phyloP scores from a whole-genome alignment of 768 basidiomycete species.

The Hygrocybe punicea region DNA sequence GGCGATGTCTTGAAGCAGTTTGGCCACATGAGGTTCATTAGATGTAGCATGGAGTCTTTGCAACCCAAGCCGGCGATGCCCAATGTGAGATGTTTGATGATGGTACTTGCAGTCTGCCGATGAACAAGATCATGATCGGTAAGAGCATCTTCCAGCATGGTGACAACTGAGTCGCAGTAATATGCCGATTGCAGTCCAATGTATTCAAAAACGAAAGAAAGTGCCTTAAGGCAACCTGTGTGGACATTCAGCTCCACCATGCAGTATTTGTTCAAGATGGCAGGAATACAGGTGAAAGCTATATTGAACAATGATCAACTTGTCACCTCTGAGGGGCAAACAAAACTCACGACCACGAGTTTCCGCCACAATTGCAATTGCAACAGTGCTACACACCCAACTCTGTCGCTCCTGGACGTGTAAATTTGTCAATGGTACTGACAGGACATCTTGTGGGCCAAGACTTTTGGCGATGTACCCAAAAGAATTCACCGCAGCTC shows the following conservation, averaged over 20 bases:
- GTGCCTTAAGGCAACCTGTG: constrained; percentile 96
- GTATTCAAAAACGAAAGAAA: constrained; percentile 99
- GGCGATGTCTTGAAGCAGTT: constrained; percentile 98
- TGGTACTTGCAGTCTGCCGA: constrained; percentile 95
- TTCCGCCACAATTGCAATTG: constrained; percentile 93
- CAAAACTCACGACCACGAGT: constrained; percentile 71
- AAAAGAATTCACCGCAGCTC: constrained; percentile 98
- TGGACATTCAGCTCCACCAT: constrained; percentile 98
- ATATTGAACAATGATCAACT: constrained; percentile 11
- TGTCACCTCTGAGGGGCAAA: not conserved
- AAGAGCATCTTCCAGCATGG: constrained; percentile 96
- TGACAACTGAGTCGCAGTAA: constrained; percentile 95
- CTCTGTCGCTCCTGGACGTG: constrained; percentile 98
- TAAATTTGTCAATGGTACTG: constrained; percentile 91
- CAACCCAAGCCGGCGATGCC: constrained; percentile 96
- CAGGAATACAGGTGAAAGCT: constrained; percentile 99
- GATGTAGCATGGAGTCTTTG: constrained; percentile 95
- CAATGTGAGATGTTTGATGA: constrained; percentile 96
- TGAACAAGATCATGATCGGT: constrained; percentile 98
- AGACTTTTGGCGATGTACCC: constrained; percentile 99
- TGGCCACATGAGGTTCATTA: constrained; percentile 99
- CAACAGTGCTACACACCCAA: constrained; percentile 97
- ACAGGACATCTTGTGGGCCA: constrained; percentile 97
- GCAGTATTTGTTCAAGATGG: constrained; percentile 97
- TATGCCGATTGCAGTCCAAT: constrained; percentile 95